Percentiles rank a stretch among this genome's conserved stretches.
phyloP scores from a whole-genome alignment of 2,329 filamentous ascomycete species.

The Stachybotrys chartarum region DNA sequence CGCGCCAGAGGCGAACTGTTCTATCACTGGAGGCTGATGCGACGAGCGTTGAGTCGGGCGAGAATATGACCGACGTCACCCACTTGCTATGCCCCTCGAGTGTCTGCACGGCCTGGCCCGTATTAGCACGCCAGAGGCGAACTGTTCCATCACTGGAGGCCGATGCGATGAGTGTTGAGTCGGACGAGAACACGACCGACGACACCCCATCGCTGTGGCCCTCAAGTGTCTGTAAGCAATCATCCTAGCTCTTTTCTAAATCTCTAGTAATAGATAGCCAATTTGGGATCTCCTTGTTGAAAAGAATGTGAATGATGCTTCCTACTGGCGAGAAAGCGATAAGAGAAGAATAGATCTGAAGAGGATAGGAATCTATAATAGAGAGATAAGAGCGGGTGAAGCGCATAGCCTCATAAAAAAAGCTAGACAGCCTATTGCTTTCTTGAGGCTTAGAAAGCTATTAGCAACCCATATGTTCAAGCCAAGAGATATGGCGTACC shows the following conservation, averaged over 20 bases:
- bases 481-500: background rate
- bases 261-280: background rate
- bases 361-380: too few species aligned
- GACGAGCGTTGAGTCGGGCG: background rate
- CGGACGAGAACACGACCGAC: too few species aligned
- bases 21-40: slow-evolving; percentile 3
- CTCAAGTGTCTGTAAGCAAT: slow-evolving; percentile 8
- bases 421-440: slow-evolving; percentile 7
- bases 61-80: background rate
- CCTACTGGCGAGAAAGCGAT: too few species aligned
- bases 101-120: too few species aligned
- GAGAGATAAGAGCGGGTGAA: too few species aligned
- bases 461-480: slow-evolving; percentile 2
- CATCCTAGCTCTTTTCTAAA: slow-evolving; percentile 8
- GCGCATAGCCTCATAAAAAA: slow-evolving; percentile 7
- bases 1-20: background rate
- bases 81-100: background rate
- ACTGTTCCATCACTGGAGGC: too few species aligned
- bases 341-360: too few species aligned
- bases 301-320: too few species aligned
- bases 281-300: too few species aligned
- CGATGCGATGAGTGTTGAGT: too few species aligned
- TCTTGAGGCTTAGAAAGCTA: slow-evolving; percentile 11
- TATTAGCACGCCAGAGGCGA: too few species aligned
- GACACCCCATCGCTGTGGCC: too few species aligned